These are phyloP conservation scores for Diplodia seriata DNA, from an alignment of 2,329 filamentous ascomycete species.

Conservation along the genomic window DNA sequence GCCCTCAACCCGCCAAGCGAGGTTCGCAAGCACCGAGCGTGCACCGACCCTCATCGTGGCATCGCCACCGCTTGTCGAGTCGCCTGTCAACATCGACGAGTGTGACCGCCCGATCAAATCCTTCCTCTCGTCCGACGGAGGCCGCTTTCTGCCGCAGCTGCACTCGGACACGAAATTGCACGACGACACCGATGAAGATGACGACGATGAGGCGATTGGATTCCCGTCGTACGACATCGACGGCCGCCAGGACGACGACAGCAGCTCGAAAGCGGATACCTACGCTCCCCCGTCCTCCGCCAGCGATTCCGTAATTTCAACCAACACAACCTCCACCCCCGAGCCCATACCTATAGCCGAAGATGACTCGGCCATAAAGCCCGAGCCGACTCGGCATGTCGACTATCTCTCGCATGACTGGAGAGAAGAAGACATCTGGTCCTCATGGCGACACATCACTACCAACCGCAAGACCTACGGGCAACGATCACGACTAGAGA, in stretches of 20 bases:
- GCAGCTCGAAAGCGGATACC: conserved; percentile 47
- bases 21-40: conserved; percentile 44
- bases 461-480: conserved; percentile 78
- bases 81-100: conserved; percentile 39
- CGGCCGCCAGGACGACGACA: conserved; percentile 34
- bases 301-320: conserved; percentile 56
- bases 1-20: conserved; percentile 42
- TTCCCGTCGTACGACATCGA: conserved; percentile 55
- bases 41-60: conserved; percentile 21
- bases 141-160: conserved; percentile 65
- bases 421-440: conserved; percentile 96
- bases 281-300: conserved; percentile 61
- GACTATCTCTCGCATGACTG: conserved; percentile 94
- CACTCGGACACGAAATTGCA: conserved; percentile 34
- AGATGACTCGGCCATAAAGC: conserved; percentile 79
- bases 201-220: conserved; percentile 54
- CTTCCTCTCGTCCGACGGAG: conserved; percentile 65
- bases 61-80: conserved; percentile 13
- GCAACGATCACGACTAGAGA: conserved; percentile 84
- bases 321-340: conserved; percentile 58
- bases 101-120: conserved; percentile 63
- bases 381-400: conserved; percentile 84
- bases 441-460: conserved; percentile 93
- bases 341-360: conserved; percentile 65
- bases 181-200: conserved; percentile 34